Evolutionary conservation across 352 stramenopile species (phyloP).

Genomic region (Phytophthora hibernalis): DNA sequence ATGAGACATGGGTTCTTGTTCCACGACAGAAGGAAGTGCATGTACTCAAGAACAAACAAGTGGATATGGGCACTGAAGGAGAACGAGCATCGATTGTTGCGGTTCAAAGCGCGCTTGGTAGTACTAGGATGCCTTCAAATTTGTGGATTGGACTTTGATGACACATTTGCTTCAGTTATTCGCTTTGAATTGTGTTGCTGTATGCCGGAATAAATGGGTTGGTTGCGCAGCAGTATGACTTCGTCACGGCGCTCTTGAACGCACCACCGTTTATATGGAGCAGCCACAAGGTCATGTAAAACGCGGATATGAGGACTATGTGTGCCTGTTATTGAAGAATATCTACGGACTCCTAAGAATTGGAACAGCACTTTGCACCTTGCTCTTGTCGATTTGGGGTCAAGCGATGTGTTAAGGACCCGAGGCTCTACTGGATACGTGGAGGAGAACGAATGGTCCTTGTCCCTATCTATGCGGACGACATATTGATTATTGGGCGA

Average conservation of each 20-base stretch:
- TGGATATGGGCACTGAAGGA: slow-evolving; percentile 16
- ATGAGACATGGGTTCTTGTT: too few species aligned
- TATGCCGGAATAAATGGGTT: not conserved
- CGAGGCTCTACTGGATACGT: slow-evolving; percentile 17
- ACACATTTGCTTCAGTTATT: slow-evolving; percentile 6
- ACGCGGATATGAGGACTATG: slow-evolving; percentile 3
- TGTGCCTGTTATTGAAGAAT: slow-evolving; percentile 4
- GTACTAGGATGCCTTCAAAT: slow-evolving; percentile 13
- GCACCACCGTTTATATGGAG: slow-evolving; percentile 13
- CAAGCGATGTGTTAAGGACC: not conserved
- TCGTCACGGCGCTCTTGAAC: slow-evolving; percentile 22
- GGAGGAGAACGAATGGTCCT: not conserved
- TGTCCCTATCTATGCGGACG: slow-evolving; percentile 5
- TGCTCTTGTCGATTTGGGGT: slow-evolving; percentile 6
- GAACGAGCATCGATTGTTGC: slow-evolving; percentile 1
- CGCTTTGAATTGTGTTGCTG: slow-evolving; percentile 4
- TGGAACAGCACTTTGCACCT: slow-evolving; percentile 21
- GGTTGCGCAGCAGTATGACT: slow-evolving; percentile 10
- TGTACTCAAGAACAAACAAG: slow-evolving; percentile 14
- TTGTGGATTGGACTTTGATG: slow-evolving; percentile 8
- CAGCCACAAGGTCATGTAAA: slow-evolving; percentile 15
- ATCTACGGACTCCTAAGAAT: slow-evolving; percentile 16
- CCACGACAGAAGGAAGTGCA: too few species aligned
- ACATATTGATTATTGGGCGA: slow-evolving; percentile 7
- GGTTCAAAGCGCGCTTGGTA: slow-evolving; percentile 12